Base-by-base conservation (phyloP, 2,329 filamentous ascomycete species). In the Trichophyton simii region DNA sequence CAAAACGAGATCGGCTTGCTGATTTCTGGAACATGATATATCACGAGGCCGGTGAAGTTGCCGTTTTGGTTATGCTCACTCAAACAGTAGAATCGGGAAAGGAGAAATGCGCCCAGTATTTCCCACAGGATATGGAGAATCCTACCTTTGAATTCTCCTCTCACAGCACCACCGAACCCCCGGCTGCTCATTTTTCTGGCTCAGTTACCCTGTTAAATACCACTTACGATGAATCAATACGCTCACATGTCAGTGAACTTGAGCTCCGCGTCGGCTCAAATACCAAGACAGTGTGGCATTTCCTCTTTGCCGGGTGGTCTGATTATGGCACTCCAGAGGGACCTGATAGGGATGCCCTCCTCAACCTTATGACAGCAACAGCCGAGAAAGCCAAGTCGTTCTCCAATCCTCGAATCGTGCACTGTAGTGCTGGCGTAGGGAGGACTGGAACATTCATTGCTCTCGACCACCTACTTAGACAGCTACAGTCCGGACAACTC, bases 1-100 rank as follows among this genome's bases (percentile, higher is more conserved):
- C 94, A 4, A 96, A 91, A 69, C 74, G 80, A 63, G 82, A 83
- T 28, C 89, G 88, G 15, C 80, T 87, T 61, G 83, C 86, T 66
- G 90, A 95, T 70, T 88, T 95, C 66, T 99, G 92, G 89, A 89
- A 94, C 70, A 99, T 99, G 94, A 80, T 96, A 41, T 88, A 89
- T 72, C 86, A 95, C 69, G 89, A 95, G 73, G 83, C 80, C n/a
- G 74, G 75, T 28, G 84, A 86, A 54, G 84, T 87, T 1, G 90
- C 85, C 0, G 89, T 97, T 61, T 87, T 97, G 60, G 86, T 97
- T 62, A 96, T 97, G 89, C 83, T 99, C 64, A 99, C 92, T 1
- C 89, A 91, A 71, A 92, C 90, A 28, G 81, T 88, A 70, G 92
- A 97, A 73, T 80, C 82, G 36, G 82, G 83, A 62, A 78, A 83